Percentiles rank a stretch among this genome's conserved stretches.
Evolutionary conservation across 2,329 filamentous ascomycete genomes (phyloP).

Genomic region (Trichoderma atrobrunneum): DNA sequence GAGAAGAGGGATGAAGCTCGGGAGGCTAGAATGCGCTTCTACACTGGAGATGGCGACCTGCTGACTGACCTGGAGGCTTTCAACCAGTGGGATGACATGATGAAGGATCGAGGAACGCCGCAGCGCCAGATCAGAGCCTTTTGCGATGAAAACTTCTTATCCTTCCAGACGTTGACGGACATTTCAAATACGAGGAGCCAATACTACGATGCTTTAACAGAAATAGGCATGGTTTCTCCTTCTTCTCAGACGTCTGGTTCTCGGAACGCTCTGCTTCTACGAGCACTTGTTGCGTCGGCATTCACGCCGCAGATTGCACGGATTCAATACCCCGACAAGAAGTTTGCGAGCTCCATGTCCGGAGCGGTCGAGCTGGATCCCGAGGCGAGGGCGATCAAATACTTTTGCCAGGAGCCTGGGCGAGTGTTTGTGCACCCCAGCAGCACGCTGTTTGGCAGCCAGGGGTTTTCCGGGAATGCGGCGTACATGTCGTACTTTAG

Average conservation of each 20-base stretch:
- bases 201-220: conserved; percentile 80
- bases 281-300: conserved; percentile 68
- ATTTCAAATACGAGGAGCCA: conserved; percentile 84
- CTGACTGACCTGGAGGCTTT: conserved; percentile 84
- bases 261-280: conserved; percentile 50
- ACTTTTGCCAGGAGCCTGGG: conserved; percentile 80
- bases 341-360: conserved; percentile 82
- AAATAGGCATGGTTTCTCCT: conserved; percentile 70
- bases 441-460: conserved; percentile 79
- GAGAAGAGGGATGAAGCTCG: conserved; percentile 81
- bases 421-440: conserved; percentile 91
- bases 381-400: conserved; percentile 88
- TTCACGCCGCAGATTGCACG: conserved; percentile 85
- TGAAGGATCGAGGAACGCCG: conserved; percentile 50
- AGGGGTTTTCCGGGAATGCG: conserved; percentile 71
- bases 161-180: conserved; percentile 77
- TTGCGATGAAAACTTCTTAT: conserved; percentile 84
- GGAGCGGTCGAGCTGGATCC: conserved; percentile 92
- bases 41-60: conserved; percentile 76
- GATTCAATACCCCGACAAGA: conserved; percentile 93
- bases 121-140: conserved; percentile 67
- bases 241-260: conserved; percentile 34
- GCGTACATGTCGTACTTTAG: conserved; percentile 86
- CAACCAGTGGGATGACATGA: conserved; percentile 73
- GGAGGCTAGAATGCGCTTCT: conserved; percentile 71